These are phyloP conservation scores for Cadophora luteo-olivacea DNA, from an alignment of 2,329 filamentous ascomycete species.

Conservation along the genomic window DNA sequence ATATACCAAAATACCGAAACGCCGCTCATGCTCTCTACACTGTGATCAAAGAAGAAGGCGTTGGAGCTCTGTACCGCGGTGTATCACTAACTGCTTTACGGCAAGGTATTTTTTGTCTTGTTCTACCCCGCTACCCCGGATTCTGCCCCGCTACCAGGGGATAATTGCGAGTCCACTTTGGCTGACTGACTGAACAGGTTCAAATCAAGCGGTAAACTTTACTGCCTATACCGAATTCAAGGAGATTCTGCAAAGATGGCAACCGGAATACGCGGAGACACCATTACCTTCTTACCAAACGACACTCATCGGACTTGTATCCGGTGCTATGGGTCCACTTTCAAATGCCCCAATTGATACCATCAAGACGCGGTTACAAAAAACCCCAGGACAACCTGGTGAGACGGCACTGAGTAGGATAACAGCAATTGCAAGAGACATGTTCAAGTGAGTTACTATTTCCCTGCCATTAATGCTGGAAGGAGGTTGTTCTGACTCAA, in stretches of 20 bases:
- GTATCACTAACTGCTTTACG: slow-evolving; percentile 91
- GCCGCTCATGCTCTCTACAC: slow-evolving; percentile 85
- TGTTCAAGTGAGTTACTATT: slow-evolving; percentile 73
- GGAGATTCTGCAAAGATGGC: slow-evolving; percentile 72
- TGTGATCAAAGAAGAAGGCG: slow-evolving; percentile 88
- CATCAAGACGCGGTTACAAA: slow-evolving; percentile 96
- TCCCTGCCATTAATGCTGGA: neutral
- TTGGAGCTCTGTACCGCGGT: slow-evolving; percentile 87
- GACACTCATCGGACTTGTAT: slow-evolving; percentile 83
- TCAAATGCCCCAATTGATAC: slow-evolving; percentile 98
- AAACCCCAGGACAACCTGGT: slow-evolving; percentile 81
- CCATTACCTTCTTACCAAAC: slow-evolving; percentile 89
- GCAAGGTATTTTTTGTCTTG: slow-evolving; percentile 66
- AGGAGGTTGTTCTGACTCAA: slow-evolving; percentile 17
- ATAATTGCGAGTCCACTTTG: neutral
- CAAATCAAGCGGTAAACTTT: slow-evolving; percentile 98
- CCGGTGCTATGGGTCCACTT: slow-evolving; percentile 92
- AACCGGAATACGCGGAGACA: slow-evolving; percentile 69
- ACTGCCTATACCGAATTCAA: slow-evolving; percentile 97
- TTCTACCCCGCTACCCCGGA: slow-evolving; percentile 14
- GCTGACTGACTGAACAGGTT: slow-evolving; percentile 29
- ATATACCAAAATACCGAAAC: slow-evolving; percentile 96
- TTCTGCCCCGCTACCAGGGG: neutral
- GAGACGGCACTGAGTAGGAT: slow-evolving; percentile 84
- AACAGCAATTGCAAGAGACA: slow-evolving; percentile 76